Evolutionary conservation across 768 basidiomycete genomes (phyloP).

Genomic region (Lactarius tabidus): DNA sequence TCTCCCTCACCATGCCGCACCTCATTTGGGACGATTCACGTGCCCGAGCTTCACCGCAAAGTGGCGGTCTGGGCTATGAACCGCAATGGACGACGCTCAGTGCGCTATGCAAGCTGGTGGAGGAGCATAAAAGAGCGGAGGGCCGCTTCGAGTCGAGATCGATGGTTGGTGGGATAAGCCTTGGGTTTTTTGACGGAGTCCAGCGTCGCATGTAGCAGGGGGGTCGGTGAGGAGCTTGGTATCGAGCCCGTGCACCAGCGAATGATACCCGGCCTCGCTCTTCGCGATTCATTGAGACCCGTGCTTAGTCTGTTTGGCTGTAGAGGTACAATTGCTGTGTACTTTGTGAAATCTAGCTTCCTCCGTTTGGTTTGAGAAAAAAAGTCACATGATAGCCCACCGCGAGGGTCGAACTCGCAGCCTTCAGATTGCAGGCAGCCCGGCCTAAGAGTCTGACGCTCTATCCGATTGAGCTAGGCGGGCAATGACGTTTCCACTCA

Average conservation of each 20-base stretch:
- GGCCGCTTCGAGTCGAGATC: constrained; percentile 30
- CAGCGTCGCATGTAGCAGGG: constrained; percentile 30
- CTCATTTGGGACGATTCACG: constrained; percentile 40
- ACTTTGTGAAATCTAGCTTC: not conserved
- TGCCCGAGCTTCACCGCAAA: constrained; percentile 33
- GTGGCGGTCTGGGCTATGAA: constrained; percentile 39
- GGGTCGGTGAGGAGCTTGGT: constrained; percentile 28
- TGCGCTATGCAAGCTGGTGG: constrained; percentile 36
- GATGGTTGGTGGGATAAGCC: constrained; percentile 28
- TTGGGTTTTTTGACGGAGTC: constrained; percentile 28
- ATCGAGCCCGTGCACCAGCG: constrained; percentile 10
- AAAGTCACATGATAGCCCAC: constrained; percentile 43
- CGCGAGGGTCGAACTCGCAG: constrained; percentile 64
- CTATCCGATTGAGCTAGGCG: constrained; percentile 67
- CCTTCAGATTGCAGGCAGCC: constrained; percentile 44
- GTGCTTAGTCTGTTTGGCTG: not conserved
- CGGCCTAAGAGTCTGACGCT: constrained; percentile 57
- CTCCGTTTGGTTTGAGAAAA: not conserved
- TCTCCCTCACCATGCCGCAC: constrained; percentile 35
- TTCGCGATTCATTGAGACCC: not conserved
- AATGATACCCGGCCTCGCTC: not conserved
- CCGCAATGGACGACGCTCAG: constrained; percentile 32
- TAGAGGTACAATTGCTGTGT: not conserved
- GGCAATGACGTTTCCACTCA: constrained; percentile 30
- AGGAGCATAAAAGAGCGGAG: constrained; percentile 31